Evolutionary conservation across 192 early-diverging fungal genomes (phyloP), one percentile per base, ranked within the genome.

Genomic region (Rhizophagus prolifer): DNA sequence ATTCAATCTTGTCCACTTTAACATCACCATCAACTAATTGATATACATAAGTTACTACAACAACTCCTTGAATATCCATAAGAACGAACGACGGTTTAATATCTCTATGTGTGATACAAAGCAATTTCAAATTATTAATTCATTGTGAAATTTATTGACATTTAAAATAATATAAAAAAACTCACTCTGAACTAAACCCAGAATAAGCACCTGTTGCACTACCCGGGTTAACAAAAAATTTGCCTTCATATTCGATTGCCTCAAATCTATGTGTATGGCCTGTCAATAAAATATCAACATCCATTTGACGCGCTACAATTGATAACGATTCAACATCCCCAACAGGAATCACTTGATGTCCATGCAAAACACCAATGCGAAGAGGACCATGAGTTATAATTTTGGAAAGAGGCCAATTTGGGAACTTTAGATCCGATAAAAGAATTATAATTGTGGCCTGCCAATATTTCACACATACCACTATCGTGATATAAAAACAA

Each of bases 201-300:
- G 77, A 78, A 75, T 89, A 96, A 1, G 94, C 94, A 30, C 96
- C 97, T 1, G 97, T 99, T 19, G 96, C 94, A 44, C 91, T 94
- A n/a, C 97, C 97, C 2, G 97, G 97, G 80, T 98, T 95, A 38
- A 97, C 88, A 81, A 94, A 99, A 75, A 96, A 96, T 79, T 92
- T 85, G 16, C 95, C 95, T 41, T 98, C 94, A 70, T 91, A 83
- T 82, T 98, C 97, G 83, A 90, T 96, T 31, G 95, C 95, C 78
- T 95, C 93, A 69, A 98, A 97, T 59, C 88, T 81, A 82, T 98
- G 96, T 4, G 95, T 96, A 60, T 95, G 91, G 8, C 96, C 96
- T 3, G 88, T 88, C 8, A 99, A 85, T 50, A 99, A 75, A 25
- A 99, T 88, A 74, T 99, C 97, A 31, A 95, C 95, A 58, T 96